Evolutionary conservation across 805 yeast genomes (phyloP).

Genomic region (Candida qinlingensis): DNA sequence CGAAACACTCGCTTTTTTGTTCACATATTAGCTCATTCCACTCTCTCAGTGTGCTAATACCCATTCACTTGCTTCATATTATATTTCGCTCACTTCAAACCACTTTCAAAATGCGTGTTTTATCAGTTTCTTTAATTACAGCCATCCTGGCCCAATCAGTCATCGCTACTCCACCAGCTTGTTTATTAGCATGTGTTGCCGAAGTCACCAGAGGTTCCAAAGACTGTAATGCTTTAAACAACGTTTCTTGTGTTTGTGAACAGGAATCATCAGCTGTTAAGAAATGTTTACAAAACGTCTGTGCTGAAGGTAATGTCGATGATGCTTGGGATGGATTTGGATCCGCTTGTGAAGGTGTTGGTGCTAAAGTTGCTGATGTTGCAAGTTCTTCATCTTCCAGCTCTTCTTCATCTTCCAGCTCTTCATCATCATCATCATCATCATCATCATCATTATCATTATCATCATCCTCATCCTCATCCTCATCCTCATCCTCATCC

Average conservation of each 20-base stretch:
- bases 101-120: slow-evolving; percentile 2
- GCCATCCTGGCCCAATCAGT: slow-evolving; percentile 18
- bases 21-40: neutral
- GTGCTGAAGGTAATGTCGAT: slow-evolving; percentile 60
- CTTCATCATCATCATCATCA: slow-evolving; percentile 10
- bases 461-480: slow-evolving; percentile 24
- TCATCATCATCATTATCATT: slow-evolving; percentile 23
- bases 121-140: slow-evolving; percentile 4
- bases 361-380: slow-evolving; percentile 21
- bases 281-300: slow-evolving; percentile 57
- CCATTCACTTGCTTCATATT: no score
- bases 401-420: slow-evolving; percentile 8
- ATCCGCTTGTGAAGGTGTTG: slow-evolving; percentile 45
- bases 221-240: slow-evolving; percentile 53
- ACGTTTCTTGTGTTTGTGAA: slow-evolving; percentile 64
- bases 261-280: slow-evolving; percentile 47
- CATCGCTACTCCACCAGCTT: slow-evolving; percentile 81
- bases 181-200: slow-evolving; percentile 84
- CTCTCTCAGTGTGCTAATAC: no score
- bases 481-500: slow-evolving; percentile 26
- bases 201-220: slow-evolving; percentile 52
- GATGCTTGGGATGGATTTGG: slow-evolving; percentile 58
- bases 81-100: neutral
- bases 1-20: neutral
- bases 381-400: slow-evolving; percentile 11